These are phyloP conservation scores for Jaapia argillacea DNA, from an alignment of 768 basidiomycete genomes.

Conservation along the genomic window DNA sequence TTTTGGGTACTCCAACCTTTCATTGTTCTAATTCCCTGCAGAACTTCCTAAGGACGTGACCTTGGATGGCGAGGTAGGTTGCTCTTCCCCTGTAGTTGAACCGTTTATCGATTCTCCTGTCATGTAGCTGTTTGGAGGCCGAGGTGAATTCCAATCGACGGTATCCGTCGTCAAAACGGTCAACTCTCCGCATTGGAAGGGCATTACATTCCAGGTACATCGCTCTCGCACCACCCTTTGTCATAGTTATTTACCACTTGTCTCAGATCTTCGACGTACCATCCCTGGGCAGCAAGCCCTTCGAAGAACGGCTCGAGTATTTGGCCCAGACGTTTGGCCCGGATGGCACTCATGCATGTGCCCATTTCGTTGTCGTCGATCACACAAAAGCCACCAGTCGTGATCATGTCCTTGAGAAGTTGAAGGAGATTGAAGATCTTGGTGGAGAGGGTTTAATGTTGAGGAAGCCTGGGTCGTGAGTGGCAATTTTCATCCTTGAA, in stretches of 20 bases:
- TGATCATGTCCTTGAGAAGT: slow-evolving; percentile 42
- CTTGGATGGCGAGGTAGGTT: slow-evolving; percentile 37
- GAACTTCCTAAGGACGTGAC: slow-evolving; percentile 45
- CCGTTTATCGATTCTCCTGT: neutral
- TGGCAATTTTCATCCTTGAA: slow-evolving; percentile 4
- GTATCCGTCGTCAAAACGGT: slow-evolving; percentile 50
- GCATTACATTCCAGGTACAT: slow-evolving; percentile 42
- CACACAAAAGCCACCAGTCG: slow-evolving; percentile 33
- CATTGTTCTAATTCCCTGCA: slow-evolving; percentile 10
- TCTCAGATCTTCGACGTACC: slow-evolving; percentile 48
- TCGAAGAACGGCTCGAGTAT: slow-evolving; percentile 39
- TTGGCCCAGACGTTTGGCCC: slow-evolving; percentile 38
- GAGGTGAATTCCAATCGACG: slow-evolving; percentile 46
- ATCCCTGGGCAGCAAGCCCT: slow-evolving; percentile 32
- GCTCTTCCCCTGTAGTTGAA: neutral
- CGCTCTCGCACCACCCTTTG: neutral
- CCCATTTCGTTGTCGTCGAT: slow-evolving; percentile 36
- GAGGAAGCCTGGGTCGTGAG: slow-evolving; percentile 37
- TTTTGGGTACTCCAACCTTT: neutral
- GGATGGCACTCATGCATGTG: slow-evolving; percentile 29
- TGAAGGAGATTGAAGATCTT: slow-evolving; percentile 41
- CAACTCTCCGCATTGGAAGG: slow-evolving; percentile 48
- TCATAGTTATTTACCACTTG: neutral
- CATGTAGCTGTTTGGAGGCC: slow-evolving; percentile 35
- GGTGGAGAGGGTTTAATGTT: slow-evolving; percentile 57